Evolutionary conservation across 192 early-diverging fungal species (phyloP), one percentile per base, ranked within the genome.

Genomic region (Paraglomus occultum): DNA sequence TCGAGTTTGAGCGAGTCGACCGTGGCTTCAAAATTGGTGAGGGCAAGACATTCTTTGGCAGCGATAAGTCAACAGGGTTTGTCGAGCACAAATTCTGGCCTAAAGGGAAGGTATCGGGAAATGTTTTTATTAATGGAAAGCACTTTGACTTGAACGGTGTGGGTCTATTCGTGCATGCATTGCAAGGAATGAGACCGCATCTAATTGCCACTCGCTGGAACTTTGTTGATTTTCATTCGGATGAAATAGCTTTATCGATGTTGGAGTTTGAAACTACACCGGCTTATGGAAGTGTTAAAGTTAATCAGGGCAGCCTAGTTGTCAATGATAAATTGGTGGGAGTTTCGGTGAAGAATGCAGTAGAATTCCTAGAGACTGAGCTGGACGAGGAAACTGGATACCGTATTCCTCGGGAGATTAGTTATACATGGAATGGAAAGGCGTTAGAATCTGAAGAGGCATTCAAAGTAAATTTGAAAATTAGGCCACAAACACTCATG

Each of bases 31-130:
- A 93, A 84, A 86, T 93, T 71, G 90, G 91, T 18, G 90, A 91
- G 53, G 92, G 89, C 53, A 90, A 91, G 74, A 87, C 85, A 47
- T 83, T 88, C 50, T 91, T 94, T 71, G 89, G 87, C 31, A 76
- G 80, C 20, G 79, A 83, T 31, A 73, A 79, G 23, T 64, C 71
- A 18, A 72, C 80, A 18, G 84, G 83, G 5, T 91, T 82, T 66
- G 88, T 95, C 14, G 82, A 85, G 8, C 88, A 93, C 71, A 85
- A 88, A 77, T 96, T 93, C 82, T 91, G 91, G 79, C 95, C 95
- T 6, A 79, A 85, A 14, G 91, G 87, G 49, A 80, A 79, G 17
- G 88, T 91, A 51, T 80, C 74, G 0, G 95, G 91, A 15, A 84
- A 83, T 64, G 81, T 95, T 71, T 84, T 89, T 54, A 80, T 93